Evolutionary conservation across 1,284 basidiomycete species (phyloP), one percentile per base, ranked within the genome.

Genomic region (Sporisorium iseilematis-ciliati): DNA sequence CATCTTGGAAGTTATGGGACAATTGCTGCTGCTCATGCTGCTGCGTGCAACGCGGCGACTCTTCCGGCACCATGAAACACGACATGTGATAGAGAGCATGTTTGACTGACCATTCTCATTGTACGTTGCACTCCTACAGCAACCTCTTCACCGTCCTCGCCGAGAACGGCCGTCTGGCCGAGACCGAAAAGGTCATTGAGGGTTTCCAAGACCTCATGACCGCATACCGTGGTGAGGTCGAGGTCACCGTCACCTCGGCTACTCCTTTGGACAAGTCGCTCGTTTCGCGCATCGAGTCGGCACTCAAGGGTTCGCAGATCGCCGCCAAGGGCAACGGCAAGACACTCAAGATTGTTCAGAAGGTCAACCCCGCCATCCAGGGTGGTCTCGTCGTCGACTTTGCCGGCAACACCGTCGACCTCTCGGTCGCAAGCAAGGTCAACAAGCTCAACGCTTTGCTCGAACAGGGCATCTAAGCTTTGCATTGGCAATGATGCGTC

Each of bases 331-430:
- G 65, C 50, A 79, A 77, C 57, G 82, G 80, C 51, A 82, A 84
- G 78, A 73, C 72, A 48, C 70, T 84, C 79, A 83, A 82, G 72
- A 79, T 84, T 43, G 69, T 69, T 40, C 78, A 80, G 67, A 84
- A 82, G 75, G 80, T 85, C 62, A 82, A 84, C 79, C 79, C 82
- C 11, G 59, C 75, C 49, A 77, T 84, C 62, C 79, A 82, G 72
- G 83, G 83, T 42, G 96, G 96, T 62, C 88, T 98, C 70, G 89
- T 97, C 65, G 92, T 99, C 61, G 96, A 99, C 88, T 95, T 99
- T 86, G 97, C 94, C 78, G 96, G 98, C 89, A 95, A 95, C 89
- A 95, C 93, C 62, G 92, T 97, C 81, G 97, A 99, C 88, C 89
- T 98, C 75, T 94, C 93, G 81, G 95, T 97, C 59, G 91, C 91